These are phyloP conservation scores for Corniculantispora saksenae DNA, from an alignment of 2,329 filamentous ascomycete species.

Conservation along the genomic window DNA sequence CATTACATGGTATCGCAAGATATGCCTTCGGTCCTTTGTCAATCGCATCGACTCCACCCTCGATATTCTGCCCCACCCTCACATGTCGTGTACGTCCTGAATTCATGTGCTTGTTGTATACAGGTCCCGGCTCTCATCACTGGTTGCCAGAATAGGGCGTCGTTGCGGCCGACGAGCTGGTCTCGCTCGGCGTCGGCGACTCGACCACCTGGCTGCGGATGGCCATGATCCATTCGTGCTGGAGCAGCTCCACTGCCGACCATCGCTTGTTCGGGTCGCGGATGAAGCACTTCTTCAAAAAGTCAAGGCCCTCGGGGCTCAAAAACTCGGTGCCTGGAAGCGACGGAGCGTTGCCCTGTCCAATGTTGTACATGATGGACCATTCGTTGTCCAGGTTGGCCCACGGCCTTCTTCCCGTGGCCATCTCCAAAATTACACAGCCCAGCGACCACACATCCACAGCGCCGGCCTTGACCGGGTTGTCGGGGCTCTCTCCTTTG, in stretches of 20 bases:
- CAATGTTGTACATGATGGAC: constrained; percentile 99
- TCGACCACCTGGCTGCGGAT: constrained; percentile 67
- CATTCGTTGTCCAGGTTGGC: constrained; percentile 96
- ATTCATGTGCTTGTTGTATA: background rate
- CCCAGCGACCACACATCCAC: constrained; percentile 96
- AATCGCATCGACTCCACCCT: background rate
- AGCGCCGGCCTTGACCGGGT: constrained; percentile 76
- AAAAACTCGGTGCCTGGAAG: constrained; percentile 82
- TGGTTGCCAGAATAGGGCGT: constrained; percentile 35
- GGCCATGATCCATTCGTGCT: constrained; percentile 85
- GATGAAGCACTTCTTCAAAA: constrained; percentile 82
- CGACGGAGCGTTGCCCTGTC: constrained; percentile 89
- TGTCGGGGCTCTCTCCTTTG: constrained; percentile 79
- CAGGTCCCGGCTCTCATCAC: background rate
- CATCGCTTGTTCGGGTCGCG: constrained; percentile 78
- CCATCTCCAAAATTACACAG: constrained; percentile 97
- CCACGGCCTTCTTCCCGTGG: constrained; percentile 91
- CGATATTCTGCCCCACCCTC: no score
- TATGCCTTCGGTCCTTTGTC: background rate
- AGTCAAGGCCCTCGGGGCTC: constrained; percentile 81
- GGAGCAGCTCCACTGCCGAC: constrained; percentile 83
- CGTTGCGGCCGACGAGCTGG: constrained; percentile 38
- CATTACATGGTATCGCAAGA: constrained; percentile 7
- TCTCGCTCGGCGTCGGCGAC: constrained; percentile 62
- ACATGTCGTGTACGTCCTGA: background rate